Base-by-base conservation (phyloP, 805 yeast species). In the Pichia kluyveri region DNA sequence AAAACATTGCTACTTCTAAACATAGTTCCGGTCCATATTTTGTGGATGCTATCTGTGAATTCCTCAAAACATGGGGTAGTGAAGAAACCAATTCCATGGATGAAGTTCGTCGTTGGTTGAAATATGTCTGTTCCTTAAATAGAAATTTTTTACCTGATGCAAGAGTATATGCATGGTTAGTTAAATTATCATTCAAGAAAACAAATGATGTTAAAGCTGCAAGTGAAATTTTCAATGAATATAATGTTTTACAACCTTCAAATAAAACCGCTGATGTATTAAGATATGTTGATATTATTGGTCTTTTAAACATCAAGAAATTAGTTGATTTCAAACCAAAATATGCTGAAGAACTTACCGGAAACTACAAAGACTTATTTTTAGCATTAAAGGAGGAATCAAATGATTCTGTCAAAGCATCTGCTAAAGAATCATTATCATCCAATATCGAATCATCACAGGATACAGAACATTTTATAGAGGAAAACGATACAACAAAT, bases 41-140 rank as follows among this genome's bases (percentile, higher is more conserved):
- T 53, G 70, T 80, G 26, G 79, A 81, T 54, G 85, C 86, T 37
- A 71, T 84, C 51, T 86, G 87, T 66, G 78, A 78, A 57, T 86
- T 79, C 61, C 65, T 87, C 43, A 52, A 53, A 40, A 49, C 51
- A 14, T 63, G 67, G 67, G 65, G 62, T 63, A 66, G 52, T 28
- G 58, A 56, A 43, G 58, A 58, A 39, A 41, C 51, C 8, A 59
- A 55, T 41, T 45, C 52, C 15, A 54, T 60, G 48, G 46, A 40
- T 4, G 59, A 55, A 34, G 47, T 62, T 15, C 51, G 51, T 15
- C 41, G 46, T 7, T 64, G 68, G 68, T 41, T 64, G 8, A 55
- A 54, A 28, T 53, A 56, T 9, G 55, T 56, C 36, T 40, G 49
- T 10, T 38, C 51, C 3, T 28, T 54, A 12, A 51, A 59, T 34